Evolutionary conservation across 2,329 filamentous ascomycete species (phyloP).

Genomic region (Furcasterigmium furcatum): DNA sequence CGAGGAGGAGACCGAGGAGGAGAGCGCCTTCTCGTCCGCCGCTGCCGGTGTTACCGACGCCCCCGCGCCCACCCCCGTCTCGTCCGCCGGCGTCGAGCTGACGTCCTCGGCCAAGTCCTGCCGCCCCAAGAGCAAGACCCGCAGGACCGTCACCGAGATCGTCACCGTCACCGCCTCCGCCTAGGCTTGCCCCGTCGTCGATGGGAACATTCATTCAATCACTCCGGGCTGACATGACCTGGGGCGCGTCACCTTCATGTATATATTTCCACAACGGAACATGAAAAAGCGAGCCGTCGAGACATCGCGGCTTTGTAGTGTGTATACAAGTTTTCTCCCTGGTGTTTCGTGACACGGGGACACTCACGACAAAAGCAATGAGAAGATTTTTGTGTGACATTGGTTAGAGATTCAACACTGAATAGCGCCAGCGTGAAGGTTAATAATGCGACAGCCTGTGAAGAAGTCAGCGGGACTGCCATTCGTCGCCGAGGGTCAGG

Average conservation of each 20-base stretch:
- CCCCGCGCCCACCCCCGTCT: not conserved
- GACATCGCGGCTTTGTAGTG: not conserved
- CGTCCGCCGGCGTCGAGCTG: not conserved
- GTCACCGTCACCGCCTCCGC: not conserved
- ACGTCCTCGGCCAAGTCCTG: not conserved
- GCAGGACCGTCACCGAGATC: not conserved
- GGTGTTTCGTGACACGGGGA: too few relatives aligned
- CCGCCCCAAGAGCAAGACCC: not conserved
- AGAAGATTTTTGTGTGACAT: not conserved
- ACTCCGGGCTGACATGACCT: too few relatives aligned
- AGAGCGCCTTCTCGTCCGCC: not conserved
- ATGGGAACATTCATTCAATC: too few relatives aligned
- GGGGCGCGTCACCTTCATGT: conserved; percentile 1
- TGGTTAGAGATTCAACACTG: not conserved
- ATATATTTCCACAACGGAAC: not conserved
- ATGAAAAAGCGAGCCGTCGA: not conserved
- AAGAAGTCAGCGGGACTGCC: not conserved
- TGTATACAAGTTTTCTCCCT: not conserved
- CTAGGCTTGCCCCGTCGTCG: not conserved
- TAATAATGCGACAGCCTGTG: not conserved
- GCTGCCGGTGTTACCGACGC: not conserved
- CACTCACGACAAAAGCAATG: too few relatives aligned
- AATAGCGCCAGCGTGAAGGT: too few relatives aligned
- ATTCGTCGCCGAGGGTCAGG: too few relatives aligned
- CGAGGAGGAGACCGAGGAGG: not conserved